Percentiles rank a stretch among this genome's conserved stretches.
These are phyloP conservation scores for Zygnema cylindricum DNA, from an alignment of 139 green algal genomes.

Conservation along the genomic window DNA sequence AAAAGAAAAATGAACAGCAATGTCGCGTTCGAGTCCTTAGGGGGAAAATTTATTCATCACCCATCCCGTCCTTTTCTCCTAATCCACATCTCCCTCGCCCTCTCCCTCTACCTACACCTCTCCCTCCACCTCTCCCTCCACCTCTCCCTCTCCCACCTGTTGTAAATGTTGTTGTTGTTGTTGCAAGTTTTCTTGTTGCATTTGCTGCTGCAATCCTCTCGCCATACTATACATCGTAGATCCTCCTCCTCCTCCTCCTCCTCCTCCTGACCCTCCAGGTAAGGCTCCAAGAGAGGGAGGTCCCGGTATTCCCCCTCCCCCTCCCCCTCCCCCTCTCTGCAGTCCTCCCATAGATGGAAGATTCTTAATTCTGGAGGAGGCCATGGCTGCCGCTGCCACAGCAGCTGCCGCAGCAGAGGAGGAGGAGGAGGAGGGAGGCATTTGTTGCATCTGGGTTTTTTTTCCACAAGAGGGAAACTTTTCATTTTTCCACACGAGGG, in stretches of 20 bases:
- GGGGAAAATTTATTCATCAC: too few relatives aligned
- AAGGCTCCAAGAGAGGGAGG: neutral
- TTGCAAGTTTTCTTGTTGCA: neutral
- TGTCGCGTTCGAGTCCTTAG: too few relatives aligned
- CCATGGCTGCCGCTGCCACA: neutral
- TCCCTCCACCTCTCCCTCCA: neutral
- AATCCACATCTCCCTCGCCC: too few relatives aligned
- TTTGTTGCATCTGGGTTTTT: too few relatives aligned
- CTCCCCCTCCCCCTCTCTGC: neutral
- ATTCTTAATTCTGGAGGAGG: neutral
- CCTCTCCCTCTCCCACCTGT: neutral
- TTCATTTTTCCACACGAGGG: too few relatives aligned
- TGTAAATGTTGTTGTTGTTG: constrained; percentile 8
- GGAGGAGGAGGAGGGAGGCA: neutral
- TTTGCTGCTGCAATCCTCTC: neutral
- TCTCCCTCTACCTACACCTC: neutral
- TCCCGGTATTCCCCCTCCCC: neutral
- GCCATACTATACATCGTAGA: neutral
- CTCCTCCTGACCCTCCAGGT: neutral
- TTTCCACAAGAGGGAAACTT: too few relatives aligned
- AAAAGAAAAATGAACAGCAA: too few relatives aligned
- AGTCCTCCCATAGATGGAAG: neutral
- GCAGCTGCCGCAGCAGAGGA: constrained; percentile 1
- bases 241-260: too few relatives aligned
- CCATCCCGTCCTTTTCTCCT: too few relatives aligned